Conservation (phyloP, 305 asterid species). For the Rubia tinctorum region DNA sequence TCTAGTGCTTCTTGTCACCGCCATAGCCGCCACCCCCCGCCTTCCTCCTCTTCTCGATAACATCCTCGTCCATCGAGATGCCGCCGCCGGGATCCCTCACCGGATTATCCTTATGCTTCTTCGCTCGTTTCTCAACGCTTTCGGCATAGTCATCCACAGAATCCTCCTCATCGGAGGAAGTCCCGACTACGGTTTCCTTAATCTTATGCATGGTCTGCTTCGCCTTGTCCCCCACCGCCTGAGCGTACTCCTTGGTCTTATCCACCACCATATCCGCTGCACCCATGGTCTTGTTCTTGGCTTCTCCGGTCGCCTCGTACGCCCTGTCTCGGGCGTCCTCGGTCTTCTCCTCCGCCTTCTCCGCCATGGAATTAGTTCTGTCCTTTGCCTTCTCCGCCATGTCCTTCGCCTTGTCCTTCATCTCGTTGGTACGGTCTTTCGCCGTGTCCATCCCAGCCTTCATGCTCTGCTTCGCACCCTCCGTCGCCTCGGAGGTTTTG, state of each 20-base stretch:
- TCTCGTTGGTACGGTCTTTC: constrained; percentile 14
- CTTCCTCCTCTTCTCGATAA: constrained; percentile 26
- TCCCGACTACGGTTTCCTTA: constrained; percentile 74
- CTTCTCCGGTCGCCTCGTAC: constrained; percentile 28
- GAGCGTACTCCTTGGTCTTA: constrained; percentile 31
- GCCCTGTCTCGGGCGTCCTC: constrained; percentile 6
- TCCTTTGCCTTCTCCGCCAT: constrained; percentile 24
- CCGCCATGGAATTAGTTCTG: constrained; percentile 21
- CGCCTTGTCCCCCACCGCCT: constrained; percentile 35
- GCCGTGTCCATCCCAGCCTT: constrained; percentile 16
- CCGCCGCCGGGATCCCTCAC: neutral
- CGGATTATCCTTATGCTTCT: constrained; percentile 24
- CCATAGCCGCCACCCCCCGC: constrained; percentile 18
- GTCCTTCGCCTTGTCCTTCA: constrained; percentile 21
- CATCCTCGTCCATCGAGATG: constrained; percentile 45
- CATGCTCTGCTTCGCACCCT: constrained; percentile 23
- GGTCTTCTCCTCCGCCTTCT: constrained; percentile 22
- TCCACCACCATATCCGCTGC: constrained; percentile 27
- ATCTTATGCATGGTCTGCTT: constrained; percentile 54
- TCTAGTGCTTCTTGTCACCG: neutral
- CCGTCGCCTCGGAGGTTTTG: constrained; percentile 27
- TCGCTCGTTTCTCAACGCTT: constrained; percentile 39
- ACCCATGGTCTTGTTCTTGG: constrained; percentile 32
- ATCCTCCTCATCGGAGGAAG: constrained; percentile 26
- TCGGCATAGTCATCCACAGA: constrained; percentile 27